Conservation (phyloP, 352 stramenopile species). For the Globisporangium perplexum region DNA sequence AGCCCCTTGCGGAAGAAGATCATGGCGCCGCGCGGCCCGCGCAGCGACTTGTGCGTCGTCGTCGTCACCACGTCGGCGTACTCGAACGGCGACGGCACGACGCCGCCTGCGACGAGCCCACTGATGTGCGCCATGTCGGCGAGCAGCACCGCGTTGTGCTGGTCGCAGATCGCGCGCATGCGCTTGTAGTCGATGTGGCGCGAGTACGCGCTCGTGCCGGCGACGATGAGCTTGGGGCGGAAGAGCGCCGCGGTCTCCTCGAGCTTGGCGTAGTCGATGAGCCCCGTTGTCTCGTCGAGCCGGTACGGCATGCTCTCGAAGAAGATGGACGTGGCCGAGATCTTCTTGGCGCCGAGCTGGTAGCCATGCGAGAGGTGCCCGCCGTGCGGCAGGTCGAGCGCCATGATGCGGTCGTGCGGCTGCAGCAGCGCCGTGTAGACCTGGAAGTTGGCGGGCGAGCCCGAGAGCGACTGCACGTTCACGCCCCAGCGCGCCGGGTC, state of each 20-base stretch:
- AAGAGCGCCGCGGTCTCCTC: constrained; percentile 93
- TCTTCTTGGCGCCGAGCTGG: constrained; percentile 98
- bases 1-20: constrained; percentile 99
- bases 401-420: constrained; percentile 98
- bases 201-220: constrained; percentile 98
- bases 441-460: constrained; percentile 99
- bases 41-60: constrained; percentile 99
- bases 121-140: constrained; percentile 99
- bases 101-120: constrained; percentile 94
- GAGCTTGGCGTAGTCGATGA: constrained; percentile 99
- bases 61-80: constrained; percentile 99
- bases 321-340: constrained; percentile 97
- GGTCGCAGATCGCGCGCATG: constrained; percentile 94
- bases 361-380: constrained; percentile 99
- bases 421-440: constrained; percentile 98
- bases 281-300: constrained; percentile 93
- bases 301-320: constrained; percentile 99
- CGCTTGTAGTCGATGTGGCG: constrained; percentile 98
- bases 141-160: constrained; percentile 95
- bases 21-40: constrained; percentile 98
- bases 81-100: constrained; percentile 97
- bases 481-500: constrained; percentile 95
- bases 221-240: constrained; percentile 98
- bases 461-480: constrained; percentile 97
- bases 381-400: constrained; percentile 97